Conservation (phyloP, 371 early-diverging fungal species). For the Mucor racemosus region DNA sequence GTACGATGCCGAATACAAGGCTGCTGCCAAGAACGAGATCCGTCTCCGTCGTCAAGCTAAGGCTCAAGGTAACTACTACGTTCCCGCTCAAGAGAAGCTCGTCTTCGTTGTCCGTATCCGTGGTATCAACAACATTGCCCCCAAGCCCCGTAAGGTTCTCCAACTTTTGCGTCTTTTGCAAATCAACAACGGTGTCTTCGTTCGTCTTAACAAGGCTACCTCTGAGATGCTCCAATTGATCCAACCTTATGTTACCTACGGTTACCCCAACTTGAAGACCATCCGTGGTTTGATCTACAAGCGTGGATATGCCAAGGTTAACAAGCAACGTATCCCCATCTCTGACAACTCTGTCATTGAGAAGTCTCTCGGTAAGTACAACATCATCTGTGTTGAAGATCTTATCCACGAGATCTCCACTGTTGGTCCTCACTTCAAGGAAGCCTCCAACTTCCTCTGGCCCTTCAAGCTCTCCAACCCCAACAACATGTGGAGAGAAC, state of each 20-base stretch:
- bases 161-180: conserved; percentile 98
- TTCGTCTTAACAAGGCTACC: conserved; percentile 98
- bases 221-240: conserved; percentile 98
- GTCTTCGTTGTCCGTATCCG: conserved; percentile 97
- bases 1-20: conserved; percentile 95
- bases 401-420: conserved; percentile 99
- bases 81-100: conserved; percentile 96
- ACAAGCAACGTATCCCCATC: conserved; percentile 96
- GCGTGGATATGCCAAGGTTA: conserved; percentile 98
- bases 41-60: conserved; percentile 93
- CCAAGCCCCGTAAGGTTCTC: conserved; percentile 99
- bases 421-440: conserved; percentile 90
- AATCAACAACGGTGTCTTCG: conserved; percentile 99
- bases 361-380: conserved; percentile 92
- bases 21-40: conserved; percentile 87
- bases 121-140: conserved; percentile 98
- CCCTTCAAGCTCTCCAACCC: conserved; percentile 99
- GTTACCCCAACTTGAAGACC: conserved; percentile 98
- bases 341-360: conserved; percentile 97
- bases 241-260: conserved; percentile 97
- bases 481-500: conserved; percentile 93
- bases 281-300: conserved; percentile 99
- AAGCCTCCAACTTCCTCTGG: conserved; percentile 99
- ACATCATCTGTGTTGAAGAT: conserved; percentile 98
- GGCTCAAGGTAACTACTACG: conserved; percentile 91